Conservation (phyloP, 2,329 filamentous ascomycete genomes). For the Hymenoscyphus linearis region DNA sequence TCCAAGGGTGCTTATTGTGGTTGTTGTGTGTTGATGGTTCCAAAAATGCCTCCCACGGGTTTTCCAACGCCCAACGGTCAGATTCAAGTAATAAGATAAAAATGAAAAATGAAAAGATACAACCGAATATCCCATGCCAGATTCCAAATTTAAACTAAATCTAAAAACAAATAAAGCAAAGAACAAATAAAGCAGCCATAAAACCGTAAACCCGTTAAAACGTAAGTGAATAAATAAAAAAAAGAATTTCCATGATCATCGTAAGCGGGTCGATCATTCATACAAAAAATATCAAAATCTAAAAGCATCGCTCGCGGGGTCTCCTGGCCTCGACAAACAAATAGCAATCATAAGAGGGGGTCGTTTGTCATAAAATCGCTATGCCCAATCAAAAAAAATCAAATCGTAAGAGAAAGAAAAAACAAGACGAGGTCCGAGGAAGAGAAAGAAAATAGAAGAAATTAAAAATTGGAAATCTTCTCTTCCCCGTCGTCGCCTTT, state of each 20-base stretch:
- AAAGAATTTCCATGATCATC: slow-evolving; percentile 24
- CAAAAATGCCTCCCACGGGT: background rate
- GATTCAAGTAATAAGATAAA: background rate
- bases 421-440: background rate
- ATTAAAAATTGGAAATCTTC: slow-evolving; percentile 4
- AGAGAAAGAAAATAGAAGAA: background rate
- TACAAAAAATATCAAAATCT: no score
- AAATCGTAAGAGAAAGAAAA: slow-evolving; percentile 9
- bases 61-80: background rate
- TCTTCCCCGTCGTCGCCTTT: background rate
- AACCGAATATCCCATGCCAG: background rate
- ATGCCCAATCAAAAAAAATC: slow-evolving; percentile 21
- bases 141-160: background rate
- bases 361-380: slow-evolving; percentile 26
- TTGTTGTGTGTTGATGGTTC: no score
- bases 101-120: no score
- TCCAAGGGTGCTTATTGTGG: background rate
- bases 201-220: slow-evolving; percentile 19
- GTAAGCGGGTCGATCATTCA: slow-evolving; percentile 23
- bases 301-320: no score
- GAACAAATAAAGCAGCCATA: slow-evolving; percentile 2
- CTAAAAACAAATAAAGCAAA: background rate
- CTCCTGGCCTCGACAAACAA: no score
- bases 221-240: slow-evolving; percentile 24
- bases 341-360: slow-evolving; percentile 18